Conservation (phyloP, 805 yeast species). For the Kodamaea kakaduensis region DNA sequence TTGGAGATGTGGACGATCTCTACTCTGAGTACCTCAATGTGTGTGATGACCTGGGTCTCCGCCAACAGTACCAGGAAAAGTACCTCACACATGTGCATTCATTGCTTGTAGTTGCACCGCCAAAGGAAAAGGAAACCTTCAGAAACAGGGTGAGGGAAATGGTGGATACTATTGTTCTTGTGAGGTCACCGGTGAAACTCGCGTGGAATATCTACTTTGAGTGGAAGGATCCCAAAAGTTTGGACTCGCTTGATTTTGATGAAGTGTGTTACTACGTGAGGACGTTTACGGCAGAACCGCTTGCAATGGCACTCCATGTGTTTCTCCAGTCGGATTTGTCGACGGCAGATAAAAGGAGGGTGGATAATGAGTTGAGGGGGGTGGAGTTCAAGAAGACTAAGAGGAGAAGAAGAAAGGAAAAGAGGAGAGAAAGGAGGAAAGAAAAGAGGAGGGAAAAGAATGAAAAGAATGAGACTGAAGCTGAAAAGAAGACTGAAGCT, state of each 20-base stretch:
- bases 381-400: constrained; percentile 9
- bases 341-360: constrained; percentile 41
- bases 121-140: constrained; percentile 24
- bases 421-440: constrained; percentile 12
- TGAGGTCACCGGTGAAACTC: constrained; percentile 50
- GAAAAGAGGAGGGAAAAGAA: constrained; percentile 8
- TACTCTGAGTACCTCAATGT: constrained; percentile 56
- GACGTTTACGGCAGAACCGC: constrained; percentile 55
- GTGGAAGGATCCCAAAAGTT: constrained; percentile 56
- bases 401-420: constrained; percentile 15
- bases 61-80: constrained; percentile 58
- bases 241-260: constrained; percentile 46
- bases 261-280: constrained; percentile 49
- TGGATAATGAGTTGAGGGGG: constrained; percentile 2
- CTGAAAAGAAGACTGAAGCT: constrained; percentile 14
- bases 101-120: constrained; percentile 54
- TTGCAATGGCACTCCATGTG: constrained; percentile 60
- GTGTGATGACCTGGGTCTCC: constrained; percentile 53
- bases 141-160: constrained; percentile 46
- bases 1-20: constrained; percentile 48
- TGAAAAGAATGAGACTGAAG: constrained; percentile 2
- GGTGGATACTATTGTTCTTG: constrained; percentile 69
- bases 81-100: constrained; percentile 55
- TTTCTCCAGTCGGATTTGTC: constrained; percentile 66
- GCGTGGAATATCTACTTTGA: constrained; percentile 78